These are phyloP conservation scores for Saccharomyces pastorianus DNA, from an alignment of 1,139 yeast genomes.

Conservation along the genomic window DNA sequence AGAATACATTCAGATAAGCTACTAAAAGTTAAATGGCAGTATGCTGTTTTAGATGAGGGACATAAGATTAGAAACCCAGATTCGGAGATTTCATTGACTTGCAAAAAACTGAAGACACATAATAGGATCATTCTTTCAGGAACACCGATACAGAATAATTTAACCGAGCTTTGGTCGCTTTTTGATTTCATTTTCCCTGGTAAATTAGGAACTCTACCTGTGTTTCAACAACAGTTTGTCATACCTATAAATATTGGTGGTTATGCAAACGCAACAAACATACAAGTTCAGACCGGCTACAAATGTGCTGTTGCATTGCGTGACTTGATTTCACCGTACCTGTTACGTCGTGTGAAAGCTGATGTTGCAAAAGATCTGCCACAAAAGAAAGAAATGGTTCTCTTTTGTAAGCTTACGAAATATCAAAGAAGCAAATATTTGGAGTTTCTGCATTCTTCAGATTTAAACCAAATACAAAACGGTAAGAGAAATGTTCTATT, in stretches of 20 bases:
- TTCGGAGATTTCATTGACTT: constrained; percentile 73
- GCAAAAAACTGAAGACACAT: constrained; percentile 74
- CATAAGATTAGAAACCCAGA: constrained; percentile 95
- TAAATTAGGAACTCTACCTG: constrained; percentile 85
- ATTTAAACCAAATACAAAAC: constrained; percentile 57
- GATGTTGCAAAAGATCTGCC: constrained; percentile 97
- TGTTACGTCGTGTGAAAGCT: constrained; percentile 75
- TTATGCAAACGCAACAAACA: constrained; percentile 90
- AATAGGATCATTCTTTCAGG: constrained; percentile 86
- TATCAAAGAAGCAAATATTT: constrained; percentile 68
- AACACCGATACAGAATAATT: constrained; percentile 90
- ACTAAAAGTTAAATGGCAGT: constrained; percentile 76
- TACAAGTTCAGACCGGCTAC: constrained; percentile 93
- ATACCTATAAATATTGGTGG: constrained; percentile 96
- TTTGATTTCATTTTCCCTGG: constrained; percentile 96
- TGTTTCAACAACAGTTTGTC: constrained; percentile 86
- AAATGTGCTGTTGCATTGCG: constrained; percentile 89
- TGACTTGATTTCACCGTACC: constrained; percentile 82
- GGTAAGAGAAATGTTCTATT: constrained; percentile 77
- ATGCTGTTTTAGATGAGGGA: constrained; percentile 89
- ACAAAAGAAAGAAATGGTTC: constrained; percentile 84
- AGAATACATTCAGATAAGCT: constrained; percentile 65
- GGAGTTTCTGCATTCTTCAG: constrained; percentile 68
- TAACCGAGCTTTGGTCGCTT: constrained; percentile 85
- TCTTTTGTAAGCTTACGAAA: constrained; percentile 78